Evolutionary conservation across 495 filamentous ascomycete genomes (phyloP).

Genomic region (Mytilinidion resinicola): DNA sequence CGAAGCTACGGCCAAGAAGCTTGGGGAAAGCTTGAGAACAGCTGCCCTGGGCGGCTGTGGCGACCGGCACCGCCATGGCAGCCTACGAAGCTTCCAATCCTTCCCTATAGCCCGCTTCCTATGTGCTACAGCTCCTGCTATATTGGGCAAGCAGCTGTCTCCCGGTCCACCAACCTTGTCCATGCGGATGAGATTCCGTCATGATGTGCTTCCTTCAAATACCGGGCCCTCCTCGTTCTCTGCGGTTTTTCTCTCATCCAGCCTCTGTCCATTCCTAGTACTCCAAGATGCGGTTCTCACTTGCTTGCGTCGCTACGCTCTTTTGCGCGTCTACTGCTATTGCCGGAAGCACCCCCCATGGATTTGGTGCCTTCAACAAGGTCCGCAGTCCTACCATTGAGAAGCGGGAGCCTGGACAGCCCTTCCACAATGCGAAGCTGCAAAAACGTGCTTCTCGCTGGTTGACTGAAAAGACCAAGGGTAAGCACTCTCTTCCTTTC

Average conservation of each 20-base stretch:
- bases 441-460: constrained; percentile 17
- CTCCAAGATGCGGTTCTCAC: constrained; percentile 19
- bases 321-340: constrained; percentile 18
- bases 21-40: too few species aligned
- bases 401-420: constrained; percentile 10
- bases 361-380: constrained; percentile 3
- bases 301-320: constrained; percentile 9
- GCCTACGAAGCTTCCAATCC: too few species aligned
- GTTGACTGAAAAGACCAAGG: constrained; percentile 18
- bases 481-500: not conserved
- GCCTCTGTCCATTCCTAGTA: not conserved
- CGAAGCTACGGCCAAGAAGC: too few species aligned
- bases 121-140: too few species aligned
- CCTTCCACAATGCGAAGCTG: constrained; percentile 16
- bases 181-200: constrained; percentile 7
- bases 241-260: not conserved
- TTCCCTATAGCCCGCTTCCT: too few species aligned
- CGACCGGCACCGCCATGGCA: too few species aligned
- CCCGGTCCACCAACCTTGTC: not conserved
- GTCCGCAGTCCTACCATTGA: constrained; percentile 10
- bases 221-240: not conserved
- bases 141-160: not conserved
- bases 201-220: constrained; percentile 18
- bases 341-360: constrained; percentile 10
- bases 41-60: too few species aligned